A percentile compares a stretch with the other conserved stretches of the same genome.
Evolutionary conservation across 2,329 filamentous ascomycete species (phyloP).

Genomic region (Endoconidiophora polonica): DNA sequence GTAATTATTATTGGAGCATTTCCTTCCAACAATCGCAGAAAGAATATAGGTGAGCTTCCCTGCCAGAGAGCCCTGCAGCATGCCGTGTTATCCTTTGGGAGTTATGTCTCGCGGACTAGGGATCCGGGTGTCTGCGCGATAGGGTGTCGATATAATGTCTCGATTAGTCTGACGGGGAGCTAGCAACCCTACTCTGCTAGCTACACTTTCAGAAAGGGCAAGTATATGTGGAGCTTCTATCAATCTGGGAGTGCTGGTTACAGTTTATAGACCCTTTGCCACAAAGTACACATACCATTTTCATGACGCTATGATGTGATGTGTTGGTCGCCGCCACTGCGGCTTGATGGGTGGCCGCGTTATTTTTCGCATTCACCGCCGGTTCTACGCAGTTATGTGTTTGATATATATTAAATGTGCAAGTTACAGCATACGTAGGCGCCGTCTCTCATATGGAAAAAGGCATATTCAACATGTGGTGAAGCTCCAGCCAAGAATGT

Average conservation of each 20-base stretch:
- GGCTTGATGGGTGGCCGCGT: neutral
- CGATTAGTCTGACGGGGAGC: neutral
- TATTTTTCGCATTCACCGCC: neutral
- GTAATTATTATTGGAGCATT: no score
- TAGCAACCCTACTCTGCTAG: no score
- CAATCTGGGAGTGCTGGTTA: no score
- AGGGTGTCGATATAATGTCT: neutral
- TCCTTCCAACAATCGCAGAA: no score
- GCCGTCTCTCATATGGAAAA: no score
- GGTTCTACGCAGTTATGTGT: neutral
- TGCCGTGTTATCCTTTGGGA: neutral
- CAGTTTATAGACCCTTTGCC: neutral
- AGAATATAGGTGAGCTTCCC: neutral
- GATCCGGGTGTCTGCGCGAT: neutral
- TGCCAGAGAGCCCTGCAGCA: neutral
- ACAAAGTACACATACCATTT: neutral
- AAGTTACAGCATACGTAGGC: no score
- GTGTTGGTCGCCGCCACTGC: no score
- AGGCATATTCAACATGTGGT: no score
- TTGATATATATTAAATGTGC: no score
- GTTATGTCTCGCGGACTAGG: constrained; percentile 1
- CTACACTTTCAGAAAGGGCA: no score
- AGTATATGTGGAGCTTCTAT: no score
- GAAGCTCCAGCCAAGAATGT: no score
- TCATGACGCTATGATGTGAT: neutral